These are phyloP conservation scores for Geotrichum bryndzae DNA, from an alignment of 1,139 yeast genomes.

Conservation along the genomic window DNA sequence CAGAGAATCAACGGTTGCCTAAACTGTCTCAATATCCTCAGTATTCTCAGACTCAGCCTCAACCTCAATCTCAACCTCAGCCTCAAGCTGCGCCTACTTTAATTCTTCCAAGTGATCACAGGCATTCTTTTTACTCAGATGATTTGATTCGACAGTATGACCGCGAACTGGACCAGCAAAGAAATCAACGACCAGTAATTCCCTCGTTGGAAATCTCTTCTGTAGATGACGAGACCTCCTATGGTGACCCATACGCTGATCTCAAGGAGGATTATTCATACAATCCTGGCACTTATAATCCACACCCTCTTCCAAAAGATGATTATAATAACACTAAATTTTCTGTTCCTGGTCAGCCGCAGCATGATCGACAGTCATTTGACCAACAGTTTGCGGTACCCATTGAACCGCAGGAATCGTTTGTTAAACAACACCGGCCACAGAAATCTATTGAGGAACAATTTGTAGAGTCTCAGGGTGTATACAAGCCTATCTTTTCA, in stretches of 20 bases:
- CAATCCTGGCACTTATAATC: neutral
- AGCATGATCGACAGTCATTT: neutral
- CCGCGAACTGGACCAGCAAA: slow-evolving; percentile 4
- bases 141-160: slow-evolving; percentile 11
- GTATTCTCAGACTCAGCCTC: neutral
- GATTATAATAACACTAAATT: neutral
- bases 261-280: neutral
- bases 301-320: neutral
- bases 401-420: neutral
- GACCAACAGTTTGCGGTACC: neutral
- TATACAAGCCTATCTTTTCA: neutral
- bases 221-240: neutral
- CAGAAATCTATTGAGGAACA: neutral
- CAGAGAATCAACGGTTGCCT: neutral
- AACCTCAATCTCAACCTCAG: neutral
- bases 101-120: neutral
- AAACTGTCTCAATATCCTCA: neutral
- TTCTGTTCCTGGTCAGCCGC: neutral
- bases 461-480: neutral
- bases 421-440: neutral
- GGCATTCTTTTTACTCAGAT: neutral
- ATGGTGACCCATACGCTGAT: neutral
- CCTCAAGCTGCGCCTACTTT: neutral
- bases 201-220: slow-evolving; percentile 5
- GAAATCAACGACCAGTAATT: neutral